phyloP scores from a whole-genome alignment of 805 yeast genomes.

The Ogataea nitratoaversa region DNA sequence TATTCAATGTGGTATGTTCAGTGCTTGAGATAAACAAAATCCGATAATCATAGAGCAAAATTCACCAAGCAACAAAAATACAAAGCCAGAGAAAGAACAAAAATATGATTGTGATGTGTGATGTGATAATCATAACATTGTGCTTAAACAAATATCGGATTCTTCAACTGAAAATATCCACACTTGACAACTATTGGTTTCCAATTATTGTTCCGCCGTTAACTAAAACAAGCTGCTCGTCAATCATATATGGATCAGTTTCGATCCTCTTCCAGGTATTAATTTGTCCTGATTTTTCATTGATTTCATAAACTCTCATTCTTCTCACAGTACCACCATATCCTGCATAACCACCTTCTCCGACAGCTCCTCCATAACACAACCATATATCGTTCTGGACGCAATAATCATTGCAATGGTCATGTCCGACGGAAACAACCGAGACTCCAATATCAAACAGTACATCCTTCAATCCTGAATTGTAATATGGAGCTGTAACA shows the following conservation, averaged over 20 bases:
- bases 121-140: too few species aligned
- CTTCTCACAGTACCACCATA: conserved; percentile 85
- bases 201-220: not conserved
- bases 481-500: conserved; percentile 70
- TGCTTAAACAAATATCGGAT: too few species aligned
- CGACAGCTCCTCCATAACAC: conserved; percentile 91
- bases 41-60: too few species aligned
- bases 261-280: conserved; percentile 73
- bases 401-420: conserved; percentile 93
- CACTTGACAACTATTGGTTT: not conserved
- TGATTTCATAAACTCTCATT: conserved; percentile 65
- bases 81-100: too few species aligned
- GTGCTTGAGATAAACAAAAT: too few species aligned
- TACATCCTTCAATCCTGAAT: conserved; percentile 60
- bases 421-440: conserved; percentile 85
- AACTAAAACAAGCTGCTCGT: conserved; percentile 2
- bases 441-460: conserved; percentile 66
- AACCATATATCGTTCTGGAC: conserved; percentile 65
- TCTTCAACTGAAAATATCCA: too few species aligned
- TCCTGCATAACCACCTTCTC: conserved; percentile 96
- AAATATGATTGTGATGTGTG: too few species aligned
- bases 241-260: conserved; percentile 40
- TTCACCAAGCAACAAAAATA: too few species aligned
- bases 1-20: too few species aligned
- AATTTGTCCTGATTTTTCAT: conserved; percentile 43